Conservation (phyloP, 352 stramenopile genomes). For the Globisporangium paroecandrum region DNA sequence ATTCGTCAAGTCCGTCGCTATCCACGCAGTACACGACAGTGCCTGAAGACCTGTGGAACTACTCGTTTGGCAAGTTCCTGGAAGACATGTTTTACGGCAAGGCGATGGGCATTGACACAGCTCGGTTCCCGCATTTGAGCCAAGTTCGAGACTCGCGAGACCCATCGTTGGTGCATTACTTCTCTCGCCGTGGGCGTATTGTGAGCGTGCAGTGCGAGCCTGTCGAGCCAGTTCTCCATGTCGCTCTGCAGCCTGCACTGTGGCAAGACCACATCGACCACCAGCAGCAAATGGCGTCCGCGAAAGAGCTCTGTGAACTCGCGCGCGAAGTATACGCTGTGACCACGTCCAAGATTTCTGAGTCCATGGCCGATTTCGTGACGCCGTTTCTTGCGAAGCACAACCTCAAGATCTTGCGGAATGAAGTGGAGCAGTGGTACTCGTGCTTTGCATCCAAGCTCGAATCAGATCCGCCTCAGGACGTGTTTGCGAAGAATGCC, state of each 20-base stretch:
- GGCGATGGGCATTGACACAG: conserved; percentile 62
- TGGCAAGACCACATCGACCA: conserved; percentile 83
- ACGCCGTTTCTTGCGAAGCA: conserved; percentile 67
- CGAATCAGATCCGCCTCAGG: conserved; percentile 61
- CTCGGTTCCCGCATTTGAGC: conserved; percentile 61
- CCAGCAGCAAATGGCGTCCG: conserved; percentile 50
- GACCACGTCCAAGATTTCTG: conserved; percentile 73
- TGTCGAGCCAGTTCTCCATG: conserved; percentile 76
- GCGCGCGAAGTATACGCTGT: conserved; percentile 70
- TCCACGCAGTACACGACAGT: conserved; percentile 59
- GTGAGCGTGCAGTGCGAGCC: conserved; percentile 78
- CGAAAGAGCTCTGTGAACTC: conserved; percentile 73
- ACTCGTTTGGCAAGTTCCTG: conserved; percentile 86
- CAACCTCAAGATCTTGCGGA: conserved; percentile 68
- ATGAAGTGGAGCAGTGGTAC: conserved; percentile 83
- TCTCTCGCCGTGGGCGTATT: conserved; percentile 64
- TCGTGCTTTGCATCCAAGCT: conserved; percentile 77
- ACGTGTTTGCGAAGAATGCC: conserved; percentile 78
- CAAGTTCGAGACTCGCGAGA: conserved; percentile 59
- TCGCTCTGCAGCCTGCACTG: conserved; percentile 75
- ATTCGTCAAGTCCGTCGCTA: conserved; percentile 26
- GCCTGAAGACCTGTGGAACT: conserved; percentile 73
- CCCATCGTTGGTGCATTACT: conserved; percentile 70
- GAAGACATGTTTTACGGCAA: conserved; percentile 86
- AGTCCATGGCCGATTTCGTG: conserved; percentile 72